These are phyloP conservation scores for Umbelopsis sp. DNA, from an alignment of 192 early-diverging fungal species.

Conservation along the genomic window DNA sequence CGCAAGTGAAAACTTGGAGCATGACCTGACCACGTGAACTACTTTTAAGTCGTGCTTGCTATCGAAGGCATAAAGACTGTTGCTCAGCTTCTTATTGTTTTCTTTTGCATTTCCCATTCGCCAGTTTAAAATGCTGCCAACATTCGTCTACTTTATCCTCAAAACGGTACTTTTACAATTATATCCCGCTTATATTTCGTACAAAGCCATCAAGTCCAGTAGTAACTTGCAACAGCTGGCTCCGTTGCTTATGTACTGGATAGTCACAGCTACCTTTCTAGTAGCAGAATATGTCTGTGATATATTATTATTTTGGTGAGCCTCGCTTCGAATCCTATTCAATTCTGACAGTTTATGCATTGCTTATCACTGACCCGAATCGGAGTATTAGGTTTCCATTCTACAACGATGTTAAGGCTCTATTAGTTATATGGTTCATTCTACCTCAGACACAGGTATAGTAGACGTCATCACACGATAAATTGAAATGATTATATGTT, in stretches of 20 bases:
- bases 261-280: constrained; percentile 33
- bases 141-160: constrained; percentile 31
- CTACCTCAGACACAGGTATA: constrained; percentile 38
- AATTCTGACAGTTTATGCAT: no score
- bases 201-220: constrained; percentile 37
- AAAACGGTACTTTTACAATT: constrained; percentile 38
- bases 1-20: neutral
- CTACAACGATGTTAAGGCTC: constrained; percentile 33
- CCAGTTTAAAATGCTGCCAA: constrained; percentile 4
- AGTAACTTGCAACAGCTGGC: constrained; percentile 28
- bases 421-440: constrained; percentile 36
- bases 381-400: constrained; percentile 32
- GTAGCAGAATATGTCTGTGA: constrained; percentile 35
- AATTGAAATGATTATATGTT: neutral
- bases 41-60: neutral
- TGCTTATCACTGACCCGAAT: neutral
- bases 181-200: constrained; percentile 41
- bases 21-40: constrained; percentile 16
- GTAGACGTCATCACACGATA: neutral
- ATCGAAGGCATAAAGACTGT: neutral
- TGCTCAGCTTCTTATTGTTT: neutral
- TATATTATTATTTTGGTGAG: constrained; percentile 43
- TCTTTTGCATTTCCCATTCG: neutral
- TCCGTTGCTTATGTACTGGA: constrained; percentile 40
- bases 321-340: neutral